Evolutionary conservation across 495 filamentous ascomycete species (phyloP).

Genomic region (Aspergillus leporis): DNA sequence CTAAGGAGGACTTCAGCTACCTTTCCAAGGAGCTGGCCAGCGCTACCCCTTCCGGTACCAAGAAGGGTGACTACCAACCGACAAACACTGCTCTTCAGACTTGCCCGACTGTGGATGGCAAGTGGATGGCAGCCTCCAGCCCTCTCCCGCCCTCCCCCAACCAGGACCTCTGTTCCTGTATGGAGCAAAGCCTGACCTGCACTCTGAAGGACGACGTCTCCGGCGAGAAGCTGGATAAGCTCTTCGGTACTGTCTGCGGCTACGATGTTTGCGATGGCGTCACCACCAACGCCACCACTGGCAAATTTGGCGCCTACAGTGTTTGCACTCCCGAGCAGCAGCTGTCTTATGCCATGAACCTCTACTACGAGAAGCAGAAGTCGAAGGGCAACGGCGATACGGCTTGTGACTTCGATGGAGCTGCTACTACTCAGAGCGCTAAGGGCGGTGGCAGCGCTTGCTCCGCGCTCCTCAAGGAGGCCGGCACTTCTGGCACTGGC

Average conservation of each 20-base stretch:
- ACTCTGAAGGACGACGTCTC: conserved; percentile 52
- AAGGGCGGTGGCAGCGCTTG: conserved; percentile 51
- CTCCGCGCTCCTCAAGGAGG: conserved; percentile 54
- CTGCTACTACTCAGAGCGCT: conserved; percentile 54
- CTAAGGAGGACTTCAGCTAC: conserved; percentile 68
- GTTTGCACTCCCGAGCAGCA: conserved; percentile 78
- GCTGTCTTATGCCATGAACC: conserved; percentile 76
- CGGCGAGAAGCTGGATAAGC: conserved; percentile 54
- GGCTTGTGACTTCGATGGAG: conserved; percentile 79
- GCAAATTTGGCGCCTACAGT: conserved; percentile 80
- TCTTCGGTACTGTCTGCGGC: conserved; percentile 78
- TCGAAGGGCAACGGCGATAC: conserved; percentile 38
- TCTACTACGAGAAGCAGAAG: conserved; percentile 69
- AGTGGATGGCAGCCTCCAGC: conserved; percentile 66
- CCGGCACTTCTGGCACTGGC: conserved; percentile 62
- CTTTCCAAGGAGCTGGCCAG: conserved; percentile 68
- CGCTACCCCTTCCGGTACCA: conserved; percentile 61
- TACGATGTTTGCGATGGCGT: conserved; percentile 70
- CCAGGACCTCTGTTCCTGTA: conserved; percentile 75
- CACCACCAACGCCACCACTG: conserved; percentile 63
- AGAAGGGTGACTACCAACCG: conserved; percentile 65
- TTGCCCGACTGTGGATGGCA: conserved; percentile 63
- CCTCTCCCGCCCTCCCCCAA: conserved; percentile 82
- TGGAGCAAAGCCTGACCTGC: conserved; percentile 70
- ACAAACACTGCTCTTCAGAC: conserved; percentile 65